Evolutionary conservation across 108 stramenopile genomes (phyloP).

Genomic region (Fragilariopsis cylindrus): DNA sequence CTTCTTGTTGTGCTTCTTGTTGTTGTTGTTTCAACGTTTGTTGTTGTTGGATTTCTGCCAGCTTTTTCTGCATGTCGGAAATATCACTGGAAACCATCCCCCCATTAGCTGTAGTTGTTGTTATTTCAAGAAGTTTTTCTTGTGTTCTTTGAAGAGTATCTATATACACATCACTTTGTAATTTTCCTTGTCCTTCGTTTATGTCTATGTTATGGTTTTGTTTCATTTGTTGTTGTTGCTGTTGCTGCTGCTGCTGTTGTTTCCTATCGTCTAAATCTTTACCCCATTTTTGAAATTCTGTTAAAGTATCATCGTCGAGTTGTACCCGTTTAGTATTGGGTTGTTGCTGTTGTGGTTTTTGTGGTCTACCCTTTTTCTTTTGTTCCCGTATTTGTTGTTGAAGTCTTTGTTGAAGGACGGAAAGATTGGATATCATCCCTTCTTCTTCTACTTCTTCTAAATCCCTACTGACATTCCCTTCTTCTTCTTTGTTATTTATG

Average conservation of each 20-base stretch:
- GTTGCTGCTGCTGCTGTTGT: background rate
- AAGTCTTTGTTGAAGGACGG: constrained; percentile 10
- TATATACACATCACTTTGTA: background rate
- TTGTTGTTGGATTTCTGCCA: background rate
- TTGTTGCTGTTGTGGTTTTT: background rate
- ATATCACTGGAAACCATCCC: background rate
- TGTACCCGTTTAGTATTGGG: background rate
- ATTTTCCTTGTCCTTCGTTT: background rate
- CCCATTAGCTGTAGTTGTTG: background rate
- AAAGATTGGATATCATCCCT: constrained; percentile 3
- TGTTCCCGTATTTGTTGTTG: background rate
- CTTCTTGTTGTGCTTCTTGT: too few relatives aligned
- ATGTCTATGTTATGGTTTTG: too few relatives aligned
- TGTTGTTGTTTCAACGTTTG: too few relatives aligned
- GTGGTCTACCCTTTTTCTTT: background rate
- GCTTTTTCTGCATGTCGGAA: background rate
- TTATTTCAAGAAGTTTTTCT: background rate
- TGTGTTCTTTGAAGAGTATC: constrained; percentile 6
- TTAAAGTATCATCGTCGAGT: background rate
- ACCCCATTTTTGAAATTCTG: background rate
- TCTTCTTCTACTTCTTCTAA: background rate
- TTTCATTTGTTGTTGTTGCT: too few relatives aligned
- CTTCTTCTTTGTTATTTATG: background rate
- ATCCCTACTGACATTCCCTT: background rate
- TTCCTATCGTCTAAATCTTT: background rate